phyloP scores from a whole-genome alignment of 768 basidiomycete genomes.

The Naganishia vaughanmartiniae region DNA sequence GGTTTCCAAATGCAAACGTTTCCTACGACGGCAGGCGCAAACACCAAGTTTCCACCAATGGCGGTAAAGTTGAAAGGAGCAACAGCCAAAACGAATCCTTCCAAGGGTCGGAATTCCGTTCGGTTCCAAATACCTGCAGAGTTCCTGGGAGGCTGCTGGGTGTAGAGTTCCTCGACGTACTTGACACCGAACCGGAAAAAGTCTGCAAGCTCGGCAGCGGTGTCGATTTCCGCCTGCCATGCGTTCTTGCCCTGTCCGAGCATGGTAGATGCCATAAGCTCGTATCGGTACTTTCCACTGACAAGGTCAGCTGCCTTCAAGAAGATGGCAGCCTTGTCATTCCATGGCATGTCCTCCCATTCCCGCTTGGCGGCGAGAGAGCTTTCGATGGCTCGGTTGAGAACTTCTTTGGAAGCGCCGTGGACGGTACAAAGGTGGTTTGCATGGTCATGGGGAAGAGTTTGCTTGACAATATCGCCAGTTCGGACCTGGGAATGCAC shows the following conservation, averaged over 20 bases:
- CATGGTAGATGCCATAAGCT: slow-evolving; percentile 92
- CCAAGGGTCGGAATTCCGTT: slow-evolving; percentile 91
- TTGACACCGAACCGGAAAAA: slow-evolving; percentile 83
- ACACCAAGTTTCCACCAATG: slow-evolving; percentile 84
- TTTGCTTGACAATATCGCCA: slow-evolving; percentile 72
- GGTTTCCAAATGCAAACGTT: slow-evolving; percentile 98
- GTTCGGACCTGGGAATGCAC: slow-evolving; percentile 65
- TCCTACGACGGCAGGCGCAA: slow-evolving; percentile 86
- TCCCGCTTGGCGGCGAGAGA: slow-evolving; percentile 78
- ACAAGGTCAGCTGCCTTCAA: slow-evolving; percentile 95
- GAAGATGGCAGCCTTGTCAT: slow-evolving; percentile 95
- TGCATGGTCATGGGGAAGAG: slow-evolving; percentile 81
- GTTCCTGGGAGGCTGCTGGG: slow-evolving; percentile 85
- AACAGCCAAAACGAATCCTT: slow-evolving; percentile 95
- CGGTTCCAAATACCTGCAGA: slow-evolving; percentile 90
- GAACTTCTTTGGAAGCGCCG: slow-evolving; percentile 74
- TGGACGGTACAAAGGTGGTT: slow-evolving; percentile 79
- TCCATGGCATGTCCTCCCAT: slow-evolving; percentile 96
- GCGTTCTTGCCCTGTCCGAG: slow-evolving; percentile 98
- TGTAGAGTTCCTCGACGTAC: slow-evolving; percentile 91
- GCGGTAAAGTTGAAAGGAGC: slow-evolving; percentile 96
- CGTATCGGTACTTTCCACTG: slow-evolving; percentile 92
- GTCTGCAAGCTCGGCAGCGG: slow-evolving; percentile 92
- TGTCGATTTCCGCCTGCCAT: slow-evolving; percentile 99
- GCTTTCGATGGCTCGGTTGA: slow-evolving; percentile 76